phyloP scores from a whole-genome alignment of 345 rosid genomes.

The Lepidium aucheri region DNA sequence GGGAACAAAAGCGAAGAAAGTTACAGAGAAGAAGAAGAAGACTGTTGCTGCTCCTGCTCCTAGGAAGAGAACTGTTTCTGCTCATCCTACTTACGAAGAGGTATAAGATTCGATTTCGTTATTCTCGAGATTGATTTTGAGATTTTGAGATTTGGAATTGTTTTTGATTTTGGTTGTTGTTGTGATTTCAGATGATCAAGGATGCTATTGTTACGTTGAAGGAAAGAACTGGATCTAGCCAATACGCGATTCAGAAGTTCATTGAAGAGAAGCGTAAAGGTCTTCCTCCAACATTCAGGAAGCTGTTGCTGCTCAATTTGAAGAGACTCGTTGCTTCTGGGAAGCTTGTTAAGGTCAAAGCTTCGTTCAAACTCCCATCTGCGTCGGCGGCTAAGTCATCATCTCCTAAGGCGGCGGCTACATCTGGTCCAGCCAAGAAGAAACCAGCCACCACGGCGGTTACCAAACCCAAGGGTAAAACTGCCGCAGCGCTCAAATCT shows the following conservation, averaged over 20 bases:
- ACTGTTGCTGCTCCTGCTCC: conserved; percentile 28
- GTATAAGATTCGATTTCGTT: conserved; percentile 23
- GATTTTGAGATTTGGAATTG: not conserved
- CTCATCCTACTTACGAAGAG: conserved; percentile 77
- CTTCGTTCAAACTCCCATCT: conserved; percentile 60
- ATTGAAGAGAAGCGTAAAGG: conserved; percentile 68
- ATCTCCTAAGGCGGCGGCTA: conserved; percentile 2
- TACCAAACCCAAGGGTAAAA: conserved; percentile 32
- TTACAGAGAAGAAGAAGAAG: conserved; percentile 44
- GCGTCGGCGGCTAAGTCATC: conserved; percentile 30
- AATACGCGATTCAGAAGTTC: conserved; percentile 73
- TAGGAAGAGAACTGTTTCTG: conserved; percentile 34
- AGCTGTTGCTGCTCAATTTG: conserved; percentile 48
- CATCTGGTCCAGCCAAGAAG: conserved; percentile 21
- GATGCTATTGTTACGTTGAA: conserved; percentile 64
- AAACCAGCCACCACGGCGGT: conserved; percentile 2
- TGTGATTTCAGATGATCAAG: conserved; percentile 55
- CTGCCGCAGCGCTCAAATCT: conserved; percentile 10
- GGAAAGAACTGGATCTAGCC: conserved; percentile 87
- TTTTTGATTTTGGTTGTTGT: not conserved
- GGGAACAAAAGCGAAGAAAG: conserved; percentile 32
- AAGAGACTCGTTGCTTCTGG: conserved; percentile 64
- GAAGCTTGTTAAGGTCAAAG: conserved; percentile 66
- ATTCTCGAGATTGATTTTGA: not conserved
- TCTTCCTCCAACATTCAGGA: conserved; percentile 50